Evolutionary conservation across 2,329 filamentous ascomycete species (phyloP).

Genomic region (Dothistroma septosporum): DNA sequence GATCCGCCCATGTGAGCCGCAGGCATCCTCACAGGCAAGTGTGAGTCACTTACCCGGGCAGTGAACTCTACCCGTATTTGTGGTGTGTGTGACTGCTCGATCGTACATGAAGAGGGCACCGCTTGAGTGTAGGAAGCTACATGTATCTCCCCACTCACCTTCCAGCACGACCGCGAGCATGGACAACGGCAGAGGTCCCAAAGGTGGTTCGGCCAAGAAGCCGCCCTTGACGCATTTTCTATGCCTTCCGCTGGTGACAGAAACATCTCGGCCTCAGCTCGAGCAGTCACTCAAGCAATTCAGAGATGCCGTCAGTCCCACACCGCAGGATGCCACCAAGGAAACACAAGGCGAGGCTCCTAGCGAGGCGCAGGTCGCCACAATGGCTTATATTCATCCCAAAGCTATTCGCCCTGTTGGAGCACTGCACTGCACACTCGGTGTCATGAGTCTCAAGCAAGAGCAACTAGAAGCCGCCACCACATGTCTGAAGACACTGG

Average conservation of each 20-base stretch:
- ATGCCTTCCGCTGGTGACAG: conserved; percentile 66
- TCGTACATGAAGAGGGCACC: neutral
- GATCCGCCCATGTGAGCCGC: too few relatives aligned
- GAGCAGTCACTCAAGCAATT: conserved; percentile 60
- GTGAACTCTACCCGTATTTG: neutral
- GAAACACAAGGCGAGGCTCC: neutral
- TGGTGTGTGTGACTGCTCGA: neutral
- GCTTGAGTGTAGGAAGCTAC: neutral
- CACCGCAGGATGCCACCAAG: neutral
- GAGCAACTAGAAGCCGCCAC: conserved; percentile 49
- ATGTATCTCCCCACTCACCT: neutral
- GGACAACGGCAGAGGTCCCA: neutral
- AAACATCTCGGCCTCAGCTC: conserved; percentile 60
- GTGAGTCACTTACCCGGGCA: neutral
- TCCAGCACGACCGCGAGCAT: neutral
- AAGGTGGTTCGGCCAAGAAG: conserved; percentile 31
- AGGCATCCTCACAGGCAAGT: too few relatives aligned
- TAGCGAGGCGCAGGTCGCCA: neutral
- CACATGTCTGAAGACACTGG: conserved; percentile 31
- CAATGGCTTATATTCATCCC: conserved; percentile 20
- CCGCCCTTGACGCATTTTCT: conserved; percentile 67
- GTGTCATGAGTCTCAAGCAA: conserved; percentile 70
- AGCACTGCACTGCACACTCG: conserved; percentile 80
- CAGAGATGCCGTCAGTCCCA: conserved; percentile 49
- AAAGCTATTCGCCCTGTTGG: conserved; percentile 71